phyloP scores from a whole-genome alignment of 2,329 filamentous ascomycete species.

The Aspergillus calidoustus region DNA sequence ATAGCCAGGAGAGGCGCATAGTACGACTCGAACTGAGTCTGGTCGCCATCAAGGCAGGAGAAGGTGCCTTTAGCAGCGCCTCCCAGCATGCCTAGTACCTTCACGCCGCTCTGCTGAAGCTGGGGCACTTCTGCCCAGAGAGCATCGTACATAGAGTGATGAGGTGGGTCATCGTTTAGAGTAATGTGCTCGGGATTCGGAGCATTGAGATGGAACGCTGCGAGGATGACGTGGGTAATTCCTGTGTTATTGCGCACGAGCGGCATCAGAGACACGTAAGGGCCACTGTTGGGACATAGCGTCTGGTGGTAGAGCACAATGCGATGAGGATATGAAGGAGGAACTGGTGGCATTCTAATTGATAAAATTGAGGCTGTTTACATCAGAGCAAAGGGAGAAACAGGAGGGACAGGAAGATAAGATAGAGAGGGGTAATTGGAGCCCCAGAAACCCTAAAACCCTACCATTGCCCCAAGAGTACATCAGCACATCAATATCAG shows the following conservation, averaged over 20 bases:
- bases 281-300: slow-evolving; percentile 58
- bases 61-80: slow-evolving; percentile 81
- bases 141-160: slow-evolving; percentile 68
- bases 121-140: slow-evolving; percentile 79
- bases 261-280: slow-evolving; percentile 66
- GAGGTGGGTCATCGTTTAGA: slow-evolving; percentile 78
- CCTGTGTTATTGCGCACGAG: slow-evolving; percentile 63
- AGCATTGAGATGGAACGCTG: slow-evolving; percentile 81
- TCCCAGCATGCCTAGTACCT: slow-evolving; percentile 84
- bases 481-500: background rate
- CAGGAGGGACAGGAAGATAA: background rate
- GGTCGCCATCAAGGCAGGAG: slow-evolving; percentile 61
- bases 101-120: slow-evolving; percentile 74
- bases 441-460: background rate
- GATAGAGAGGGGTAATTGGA: background rate
- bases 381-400: background rate
- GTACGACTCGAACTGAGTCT: slow-evolving; percentile 70
- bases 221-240: slow-evolving; percentile 82
- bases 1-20: slow-evolving; percentile 71
- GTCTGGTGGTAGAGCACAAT: slow-evolving; percentile 66
- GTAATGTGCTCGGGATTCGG: slow-evolving; percentile 66
- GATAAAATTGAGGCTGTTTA: background rate
- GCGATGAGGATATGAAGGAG: slow-evolving; percentile 28
- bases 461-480: background rate
- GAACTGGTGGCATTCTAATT: slow-evolving; percentile 1